Evolutionary conservation across 768 basidiomycete genomes (phyloP).

Genomic region (Trametes meyenii): DNA sequence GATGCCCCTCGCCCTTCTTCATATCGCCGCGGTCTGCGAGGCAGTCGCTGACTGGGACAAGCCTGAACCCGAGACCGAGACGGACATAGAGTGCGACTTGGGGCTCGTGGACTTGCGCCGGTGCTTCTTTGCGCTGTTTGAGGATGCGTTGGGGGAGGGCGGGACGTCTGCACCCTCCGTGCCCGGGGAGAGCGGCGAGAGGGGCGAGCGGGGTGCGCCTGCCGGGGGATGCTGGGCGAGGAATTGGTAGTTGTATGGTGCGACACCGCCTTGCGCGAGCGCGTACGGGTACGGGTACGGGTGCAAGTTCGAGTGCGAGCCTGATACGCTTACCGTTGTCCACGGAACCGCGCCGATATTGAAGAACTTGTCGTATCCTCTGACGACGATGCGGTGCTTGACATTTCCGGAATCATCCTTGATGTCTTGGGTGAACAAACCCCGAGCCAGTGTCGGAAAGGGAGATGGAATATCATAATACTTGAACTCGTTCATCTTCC

Average conservation of each 20-base stretch:
- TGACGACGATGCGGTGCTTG: slow-evolving; percentile 67
- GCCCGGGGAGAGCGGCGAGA: slow-evolving; percentile 1
- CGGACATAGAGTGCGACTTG: slow-evolving; percentile 44
- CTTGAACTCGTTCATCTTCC: slow-evolving; percentile 99
- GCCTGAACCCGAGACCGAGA: slow-evolving; percentile 44
- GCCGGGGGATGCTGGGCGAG: slow-evolving; percentile 28
- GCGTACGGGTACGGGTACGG: slow-evolving; percentile 5
- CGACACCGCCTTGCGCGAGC: neutral
- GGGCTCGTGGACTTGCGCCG: slow-evolving; percentile 29
- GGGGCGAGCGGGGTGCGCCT: slow-evolving; percentile 11
- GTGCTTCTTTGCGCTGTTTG: slow-evolving; percentile 7
- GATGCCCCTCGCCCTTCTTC: neutral
- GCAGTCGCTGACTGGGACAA: slow-evolving; percentile 48
- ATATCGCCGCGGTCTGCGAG: slow-evolving; percentile 33
- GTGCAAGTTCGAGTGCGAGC: slow-evolving; percentile 30
- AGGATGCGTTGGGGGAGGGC: neutral
- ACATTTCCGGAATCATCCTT: slow-evolving; percentile 35
- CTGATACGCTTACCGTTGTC: slow-evolving; percentile 68
- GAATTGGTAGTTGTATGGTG: slow-evolving; percentile 34
- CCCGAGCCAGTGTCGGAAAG: slow-evolving; percentile 94
- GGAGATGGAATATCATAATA: slow-evolving; percentile 89
- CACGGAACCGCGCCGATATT: slow-evolving; percentile 96
- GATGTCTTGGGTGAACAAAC: slow-evolving; percentile 74
- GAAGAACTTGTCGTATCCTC: slow-evolving; percentile 99
- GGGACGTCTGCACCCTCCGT: neutral